Base-by-base conservation (phyloP, 495 filamentous ascomycete species). In the Trichoderma asperelloides region DNA sequence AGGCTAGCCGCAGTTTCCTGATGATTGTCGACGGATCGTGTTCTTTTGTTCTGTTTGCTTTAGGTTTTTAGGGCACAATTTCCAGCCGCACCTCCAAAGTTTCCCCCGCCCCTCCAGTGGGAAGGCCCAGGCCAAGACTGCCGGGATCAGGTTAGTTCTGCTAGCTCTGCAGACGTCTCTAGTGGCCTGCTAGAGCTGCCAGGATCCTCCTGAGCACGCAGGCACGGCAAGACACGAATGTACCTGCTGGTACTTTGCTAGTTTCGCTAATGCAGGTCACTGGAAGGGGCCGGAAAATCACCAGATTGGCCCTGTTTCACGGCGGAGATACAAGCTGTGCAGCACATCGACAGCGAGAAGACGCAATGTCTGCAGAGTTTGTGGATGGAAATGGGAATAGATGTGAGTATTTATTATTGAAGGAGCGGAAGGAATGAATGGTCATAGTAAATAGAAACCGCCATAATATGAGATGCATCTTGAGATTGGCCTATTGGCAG, bases 71-170 rank as follows among this genome's bases (percentile, higher is more conserved):
- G 49, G 8, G 49, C 49, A 23, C 49, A 60, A 60, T 30, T 11
- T 60, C 55, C 55, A 60, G 55, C 55, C 55, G 55, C 55, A 60
- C 55, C 55, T 30, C 55, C 55, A 60, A 51, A 51, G 47, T 51
- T 51, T 51, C 47, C 47, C 47, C 47, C 47, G 47, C 47, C 47
- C 47, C 47, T 51, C 47, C 55, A 60, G 55, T 28, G 16, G 55
- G 23, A 60, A 28, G 55, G 5, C 30, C 55, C 13, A 60, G 25
- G 18, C 18, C 49, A 55, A 55, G 49, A 0, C 12, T 55, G 8
- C 4, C 49, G 12, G 25, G 27, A 60, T 27, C 8, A 60, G 9
- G 8, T 51, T 9, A 21, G 47, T 18, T 23, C 16, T 18, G 47
- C 18, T 51, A 51, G 47, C 16, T 9, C 47, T 51, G 47, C 23